Conservation (phyloP, 192 early-diverging fungal species). For the Umbelopsis ramanniana region DNA sequence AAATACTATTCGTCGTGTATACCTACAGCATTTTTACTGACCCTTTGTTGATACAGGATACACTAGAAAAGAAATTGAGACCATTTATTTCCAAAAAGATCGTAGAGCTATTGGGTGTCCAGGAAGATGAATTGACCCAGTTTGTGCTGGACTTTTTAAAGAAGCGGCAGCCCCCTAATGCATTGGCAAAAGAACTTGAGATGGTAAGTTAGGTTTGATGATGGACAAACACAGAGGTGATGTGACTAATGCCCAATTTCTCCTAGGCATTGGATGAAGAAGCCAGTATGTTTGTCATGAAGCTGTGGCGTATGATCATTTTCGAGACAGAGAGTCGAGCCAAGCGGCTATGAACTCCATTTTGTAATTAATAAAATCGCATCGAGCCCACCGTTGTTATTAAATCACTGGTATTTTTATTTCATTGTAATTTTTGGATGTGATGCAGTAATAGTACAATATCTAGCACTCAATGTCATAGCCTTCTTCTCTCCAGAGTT, state of each 20-base stretch:
- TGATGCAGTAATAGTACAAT: too few species aligned
- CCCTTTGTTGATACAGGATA: constrained; percentile 30
- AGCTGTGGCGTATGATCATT: constrained; percentile 88
- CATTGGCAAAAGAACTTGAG: constrained; percentile 78
- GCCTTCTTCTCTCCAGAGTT: constrained; percentile 53
- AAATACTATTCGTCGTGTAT: too few species aligned
- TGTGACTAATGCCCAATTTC: not conserved
- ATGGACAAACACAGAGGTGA: too few species aligned
- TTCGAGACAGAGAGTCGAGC: constrained; percentile 79
- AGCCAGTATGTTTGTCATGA: constrained; percentile 83
- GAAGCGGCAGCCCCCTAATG: constrained; percentile 64
- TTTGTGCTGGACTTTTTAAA: constrained; percentile 78
- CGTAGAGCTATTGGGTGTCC: constrained; percentile 77
- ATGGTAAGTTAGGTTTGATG: constrained; percentile 51
- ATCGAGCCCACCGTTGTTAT: not conserved
- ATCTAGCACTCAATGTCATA: constrained; percentile 41
- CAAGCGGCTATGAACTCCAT: constrained; percentile 46
- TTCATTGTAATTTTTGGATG: not conserved
- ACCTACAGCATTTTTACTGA: constrained; percentile 13
- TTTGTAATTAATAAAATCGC: constrained; percentile 17
- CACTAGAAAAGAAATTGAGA: constrained; percentile 68
- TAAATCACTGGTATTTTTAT: not conserved
- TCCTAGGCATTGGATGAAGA: constrained; percentile 89
- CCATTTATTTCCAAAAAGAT: constrained; percentile 84
- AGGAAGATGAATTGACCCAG: constrained; percentile 77